Base-by-base conservation (phyloP, 2,329 filamentous ascomycete genomes). In the Alternaria burnsii region DNA sequence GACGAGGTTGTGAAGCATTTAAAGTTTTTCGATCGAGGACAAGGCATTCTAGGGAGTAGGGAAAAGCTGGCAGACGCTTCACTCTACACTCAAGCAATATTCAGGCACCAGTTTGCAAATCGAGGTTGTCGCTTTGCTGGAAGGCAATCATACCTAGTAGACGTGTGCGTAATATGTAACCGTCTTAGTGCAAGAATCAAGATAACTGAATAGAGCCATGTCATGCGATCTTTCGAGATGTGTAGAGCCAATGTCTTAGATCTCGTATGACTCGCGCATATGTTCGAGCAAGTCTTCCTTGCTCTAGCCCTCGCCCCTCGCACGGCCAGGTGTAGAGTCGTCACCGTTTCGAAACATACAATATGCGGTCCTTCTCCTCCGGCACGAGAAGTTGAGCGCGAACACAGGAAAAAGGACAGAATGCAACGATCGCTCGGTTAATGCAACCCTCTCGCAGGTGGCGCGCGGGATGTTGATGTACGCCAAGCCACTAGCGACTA, bases 401-500 rank as follows among this genome's bases (percentile, higher is more conserved):
- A 36, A 36, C 12, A 36, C 32, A 14, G 16, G 32, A 36, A 36
- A 16, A 36, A 36, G 14, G 5, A 50, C 20, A 16, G 9, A 26
- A 50, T 50, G 32, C 46, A 36, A 54, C 18, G 52, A 54, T 54
- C 52, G 52, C 42, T 52, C 55, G 55, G 55, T 44, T 61, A 58
- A 58, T 47, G 55, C 55, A 61, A 46, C 43, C 54, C 36, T 53
- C 54, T 48, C 54, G 32, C 61, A 58, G 43, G 52, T 57, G 26
- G 51, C 55, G 55, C 47, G 51, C 36, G 47, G 42, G 46, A 52
- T 51, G 58, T 18, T 34, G 18, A 57, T 59, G 52, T 32, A 55
- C 38, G 59, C 62, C 62, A 62, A 65, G 62, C 20, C 43, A 26
- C 52, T 62, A 62, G 46, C 53, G 50, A 24, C 12, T 44, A 30